Evolutionary conservation across 768 basidiomycete species (phyloP), one percentile per base, ranked within the genome.

Genomic region (Rhizopogon salebrosus): DNA sequence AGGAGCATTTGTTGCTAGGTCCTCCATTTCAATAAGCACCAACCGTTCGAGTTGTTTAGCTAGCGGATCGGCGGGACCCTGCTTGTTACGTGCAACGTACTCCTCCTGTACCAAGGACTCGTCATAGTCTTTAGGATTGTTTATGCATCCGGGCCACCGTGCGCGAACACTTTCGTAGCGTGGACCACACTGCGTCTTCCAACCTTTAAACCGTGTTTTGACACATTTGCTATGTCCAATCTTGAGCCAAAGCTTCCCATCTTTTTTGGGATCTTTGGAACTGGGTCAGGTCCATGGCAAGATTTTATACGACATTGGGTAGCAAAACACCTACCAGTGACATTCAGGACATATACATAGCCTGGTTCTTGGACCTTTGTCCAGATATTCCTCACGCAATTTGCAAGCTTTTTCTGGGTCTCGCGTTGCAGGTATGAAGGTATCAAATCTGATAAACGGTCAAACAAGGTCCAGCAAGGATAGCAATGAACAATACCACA

Each of bases 301-400:
- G 10, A 2, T 3, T 36, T 38, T 18, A 4, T 1, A 52, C 18
- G 64, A 27, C 11, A 45, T 56, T 26, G 8, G 31, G 23, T 13
- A 43, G 22, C 27, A 22, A 13, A 49, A 63, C 61, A 50, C 23
- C 31, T 35, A 39, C 38, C 35, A 42, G 56, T 64, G 39, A 64
- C 87, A 85, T 85, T 64, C 81, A 76, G 54, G 91, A 85, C 66
- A 91, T 86, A 64, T 85, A 92, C 0, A 81, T 80, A 59, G 92
- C 93, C 49, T 92, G 91, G 60, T 87, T 89, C 0, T 90, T 90
- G 11, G 78, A 71, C 14, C 72, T 76, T 58, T 92, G 88, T 9
- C 78, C 75, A 2, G 60, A 6, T 85, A 78, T 4, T 70, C 72
- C 76, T 77, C 54, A 72, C 72, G 79, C 78, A 16, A 63, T 62